Percentiles rank a stretch among this genome's conserved stretches.
Evolutionary conservation across 306 rosid species (phyloP).

Genomic region (Hippophae tibetana): DNA sequence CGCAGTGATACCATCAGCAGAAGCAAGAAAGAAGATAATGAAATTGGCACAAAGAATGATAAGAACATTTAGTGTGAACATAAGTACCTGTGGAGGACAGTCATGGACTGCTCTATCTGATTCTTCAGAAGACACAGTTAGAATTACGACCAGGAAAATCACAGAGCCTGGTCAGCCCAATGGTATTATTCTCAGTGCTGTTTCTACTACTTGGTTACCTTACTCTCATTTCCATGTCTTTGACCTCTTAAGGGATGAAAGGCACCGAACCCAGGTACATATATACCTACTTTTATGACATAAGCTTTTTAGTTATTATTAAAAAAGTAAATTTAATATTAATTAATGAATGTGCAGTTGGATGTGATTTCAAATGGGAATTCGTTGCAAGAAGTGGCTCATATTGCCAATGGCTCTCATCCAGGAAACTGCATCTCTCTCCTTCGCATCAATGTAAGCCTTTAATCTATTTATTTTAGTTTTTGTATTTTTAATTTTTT

Average conservation of each 20-base stretch:
- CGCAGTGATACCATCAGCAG: constrained; percentile 81
- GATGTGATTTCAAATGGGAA: constrained; percentile 83
- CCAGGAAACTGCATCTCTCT: constrained; percentile 97
- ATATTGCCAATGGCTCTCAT: constrained; percentile 90
- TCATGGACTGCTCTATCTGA: constrained; percentile 91
- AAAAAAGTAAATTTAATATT: no score
- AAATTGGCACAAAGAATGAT: constrained; percentile 76
- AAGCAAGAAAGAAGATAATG: constrained; percentile 77
- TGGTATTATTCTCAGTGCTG: constrained; percentile 78
- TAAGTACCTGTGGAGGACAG: constrained; percentile 68
- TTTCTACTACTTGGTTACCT: constrained; percentile 85
- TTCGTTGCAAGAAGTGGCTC: constrained; percentile 85
- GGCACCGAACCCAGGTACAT: constrained; percentile 61
- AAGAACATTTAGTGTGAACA: constrained; percentile 62
- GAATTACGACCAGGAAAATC: constrained; percentile 75
- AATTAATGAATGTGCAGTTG: constrained; percentile 27
- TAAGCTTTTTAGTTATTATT: no score
- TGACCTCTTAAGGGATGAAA: constrained; percentile 76
- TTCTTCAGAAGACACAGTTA: constrained; percentile 66
- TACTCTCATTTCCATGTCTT: constrained; percentile 64
- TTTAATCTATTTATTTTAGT: not conserved
- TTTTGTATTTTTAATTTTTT: not conserved
- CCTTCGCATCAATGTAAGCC: constrained; percentile 80
- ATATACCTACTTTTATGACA: no score
- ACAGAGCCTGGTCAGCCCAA: constrained; percentile 79